phyloP scores from a whole-genome alignment of 116 monocot genomes.

The Trichopus zeylanicus region DNA sequence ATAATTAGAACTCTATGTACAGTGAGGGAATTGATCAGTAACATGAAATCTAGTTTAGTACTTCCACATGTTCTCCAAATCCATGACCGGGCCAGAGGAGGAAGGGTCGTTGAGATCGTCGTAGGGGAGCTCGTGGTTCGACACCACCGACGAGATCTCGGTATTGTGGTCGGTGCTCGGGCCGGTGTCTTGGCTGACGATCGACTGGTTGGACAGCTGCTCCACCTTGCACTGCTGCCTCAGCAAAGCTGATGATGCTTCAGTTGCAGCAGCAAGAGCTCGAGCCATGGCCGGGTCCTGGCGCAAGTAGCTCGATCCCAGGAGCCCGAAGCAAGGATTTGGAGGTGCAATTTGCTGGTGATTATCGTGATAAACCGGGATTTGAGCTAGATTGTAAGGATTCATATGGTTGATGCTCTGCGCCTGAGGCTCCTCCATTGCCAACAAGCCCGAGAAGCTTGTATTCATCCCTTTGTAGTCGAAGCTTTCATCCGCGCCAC shows the following conservation, averaged over 20 bases:
- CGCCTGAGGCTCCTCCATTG: neutral
- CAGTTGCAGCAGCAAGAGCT: neutral
- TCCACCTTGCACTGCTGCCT: slow-evolving; percentile 40
- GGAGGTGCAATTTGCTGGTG: neutral
- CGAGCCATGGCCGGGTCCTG: slow-evolving; percentile 6
- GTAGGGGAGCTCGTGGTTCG: no score
- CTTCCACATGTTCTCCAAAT: slow-evolving; percentile 38
- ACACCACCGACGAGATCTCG: slow-evolving; percentile 28
- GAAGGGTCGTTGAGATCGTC: slow-evolving; percentile 12
- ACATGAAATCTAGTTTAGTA: neutral
- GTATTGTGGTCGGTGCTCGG: slow-evolving; percentile 30
- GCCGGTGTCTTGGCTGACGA: slow-evolving; percentile 24
- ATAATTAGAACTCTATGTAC: no score
- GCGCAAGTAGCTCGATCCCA: slow-evolving; percentile 6
- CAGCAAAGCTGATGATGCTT: slow-evolving; percentile 7
- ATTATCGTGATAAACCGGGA: no score
- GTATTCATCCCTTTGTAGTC: no score
- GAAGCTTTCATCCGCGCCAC: no score
- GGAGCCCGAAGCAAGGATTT: neutral
- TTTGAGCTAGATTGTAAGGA: no score
- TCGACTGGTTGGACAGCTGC: slow-evolving; percentile 19
- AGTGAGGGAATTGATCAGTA: neutral
- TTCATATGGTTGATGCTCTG: neutral
- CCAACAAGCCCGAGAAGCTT: neutral
- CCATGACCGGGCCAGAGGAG: no score